These are phyloP conservation scores for Tricholoma bakamatsutake DNA, from an alignment of 768 basidiomycete species.

Conservation along the genomic window DNA sequence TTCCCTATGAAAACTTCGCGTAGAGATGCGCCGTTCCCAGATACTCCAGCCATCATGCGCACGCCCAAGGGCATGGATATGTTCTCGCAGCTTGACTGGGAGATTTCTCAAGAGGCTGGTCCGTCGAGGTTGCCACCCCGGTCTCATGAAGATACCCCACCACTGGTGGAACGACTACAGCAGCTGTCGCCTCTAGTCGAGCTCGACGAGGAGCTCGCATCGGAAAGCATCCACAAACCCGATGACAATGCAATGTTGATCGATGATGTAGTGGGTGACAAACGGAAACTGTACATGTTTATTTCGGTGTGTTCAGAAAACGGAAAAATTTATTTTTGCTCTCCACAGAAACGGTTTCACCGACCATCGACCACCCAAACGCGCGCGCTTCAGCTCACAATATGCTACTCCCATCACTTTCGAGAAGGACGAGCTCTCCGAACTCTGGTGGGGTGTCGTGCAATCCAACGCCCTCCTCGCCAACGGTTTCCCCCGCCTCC, in stretches of 20 bases:
- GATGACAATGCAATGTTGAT: slow-evolving; percentile 19
- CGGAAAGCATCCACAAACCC: slow-evolving; percentile 16
- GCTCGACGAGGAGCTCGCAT: slow-evolving; percentile 28
- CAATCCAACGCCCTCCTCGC: slow-evolving; percentile 55
- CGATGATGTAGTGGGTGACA: slow-evolving; percentile 44
- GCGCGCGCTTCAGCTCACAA: slow-evolving; percentile 42
- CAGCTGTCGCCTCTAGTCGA: slow-evolving; percentile 31
- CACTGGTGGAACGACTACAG: slow-evolving; percentile 25
- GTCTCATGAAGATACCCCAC: slow-evolving; percentile 6
- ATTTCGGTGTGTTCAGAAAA: slow-evolving; percentile 3
- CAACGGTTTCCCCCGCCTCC: slow-evolving; percentile 58
- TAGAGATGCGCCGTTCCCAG: slow-evolving; percentile 50
- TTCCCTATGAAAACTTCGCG: slow-evolving; percentile 21
- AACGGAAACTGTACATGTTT: slow-evolving; percentile 52
- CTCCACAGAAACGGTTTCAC: slow-evolving; percentile 25
- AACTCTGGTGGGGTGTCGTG: slow-evolving; percentile 74
- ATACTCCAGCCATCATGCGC: slow-evolving; percentile 63
- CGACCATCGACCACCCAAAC: slow-evolving; percentile 55
- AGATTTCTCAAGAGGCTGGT: slow-evolving; percentile 28
- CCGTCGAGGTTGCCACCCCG: slow-evolving; percentile 3
- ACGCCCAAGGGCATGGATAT: slow-evolving; percentile 68
- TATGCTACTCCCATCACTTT: slow-evolving; percentile 30
- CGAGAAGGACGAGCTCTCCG: slow-evolving; percentile 39
- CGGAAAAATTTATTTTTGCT: background rate
- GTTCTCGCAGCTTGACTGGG: slow-evolving; percentile 56